A percentile compares a stretch with the other conserved stretches of the same genome.
Evolutionary conservation across 169 alveolate genomes (phyloP).

Genomic region (Plasmodium coatneyi): DNA sequence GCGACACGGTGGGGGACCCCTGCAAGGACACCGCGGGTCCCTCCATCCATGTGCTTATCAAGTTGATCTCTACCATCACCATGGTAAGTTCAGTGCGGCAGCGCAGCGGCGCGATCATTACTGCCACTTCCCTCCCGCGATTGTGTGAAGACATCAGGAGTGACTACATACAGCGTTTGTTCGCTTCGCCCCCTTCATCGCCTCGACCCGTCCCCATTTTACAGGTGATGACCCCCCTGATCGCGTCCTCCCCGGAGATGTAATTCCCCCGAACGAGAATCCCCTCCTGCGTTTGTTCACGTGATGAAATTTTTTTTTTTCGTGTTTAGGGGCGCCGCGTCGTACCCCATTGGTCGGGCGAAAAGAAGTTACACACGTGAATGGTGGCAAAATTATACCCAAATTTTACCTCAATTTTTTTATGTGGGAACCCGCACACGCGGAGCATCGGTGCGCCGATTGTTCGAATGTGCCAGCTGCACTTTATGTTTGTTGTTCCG

Average conservation of each 20-base stretch:
- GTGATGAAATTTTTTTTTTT: background rate
- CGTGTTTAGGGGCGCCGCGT: background rate
- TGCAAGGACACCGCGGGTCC: constrained; percentile 94
- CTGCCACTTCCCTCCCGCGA: background rate
- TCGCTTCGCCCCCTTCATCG: background rate
- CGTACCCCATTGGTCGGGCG: background rate
- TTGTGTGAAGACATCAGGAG: background rate
- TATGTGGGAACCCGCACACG: background rate
- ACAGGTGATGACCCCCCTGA: constrained; percentile 66
- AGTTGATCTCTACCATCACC: constrained; percentile 75
- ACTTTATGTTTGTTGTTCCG: background rate
- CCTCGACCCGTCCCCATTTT: background rate
- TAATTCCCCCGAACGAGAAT: background rate
- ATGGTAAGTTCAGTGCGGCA: constrained; percentile 11
- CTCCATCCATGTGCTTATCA: constrained; percentile 83
- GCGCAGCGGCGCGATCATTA: background rate
- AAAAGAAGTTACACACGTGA: background rate
- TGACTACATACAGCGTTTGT: background rate
- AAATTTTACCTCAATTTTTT: background rate
- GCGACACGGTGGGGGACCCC: constrained; percentile 94
- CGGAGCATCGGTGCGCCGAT: background rate
- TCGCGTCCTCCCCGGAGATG: constrained; percentile 30
- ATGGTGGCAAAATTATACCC: background rate
- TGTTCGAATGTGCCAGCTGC: background rate
- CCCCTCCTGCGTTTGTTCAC: background rate